Percentiles rank a stretch among this genome's conserved stretches.
Evolutionary conservation across 2,329 filamentous ascomycete genomes (phyloP).

Genomic region (Penicillium concentricum): DNA sequence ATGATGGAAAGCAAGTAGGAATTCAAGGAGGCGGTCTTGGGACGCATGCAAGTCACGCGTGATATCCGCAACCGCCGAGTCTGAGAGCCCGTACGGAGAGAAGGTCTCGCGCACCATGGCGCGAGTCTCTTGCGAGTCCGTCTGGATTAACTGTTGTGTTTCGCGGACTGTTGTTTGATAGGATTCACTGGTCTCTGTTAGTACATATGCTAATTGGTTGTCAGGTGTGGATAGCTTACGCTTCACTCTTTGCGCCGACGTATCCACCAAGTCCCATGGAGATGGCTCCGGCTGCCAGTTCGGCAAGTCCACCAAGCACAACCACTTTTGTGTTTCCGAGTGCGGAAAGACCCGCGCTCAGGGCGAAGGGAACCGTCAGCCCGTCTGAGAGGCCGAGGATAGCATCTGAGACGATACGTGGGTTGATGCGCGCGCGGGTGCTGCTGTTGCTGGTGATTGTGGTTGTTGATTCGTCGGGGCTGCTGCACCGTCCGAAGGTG

Average conservation of each 20-base stretch:
- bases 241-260: conserved; percentile 57
- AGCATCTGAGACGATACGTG: conserved; percentile 55
- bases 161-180: conserved; percentile 48
- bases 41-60: conserved; percentile 38
- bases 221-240: conserved; percentile 35
- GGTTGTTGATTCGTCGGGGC: conserved; percentile 23
- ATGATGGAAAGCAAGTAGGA: conserved; percentile 51
- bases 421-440: conserved; percentile 38
- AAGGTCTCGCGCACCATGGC: conserved; percentile 45
- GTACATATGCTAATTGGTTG: neutral
- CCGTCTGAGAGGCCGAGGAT: conserved; percentile 77
- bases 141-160: conserved; percentile 41
- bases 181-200: conserved; percentile 36
- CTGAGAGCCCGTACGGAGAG: conserved; percentile 41
- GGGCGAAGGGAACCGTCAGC: conserved; percentile 74
- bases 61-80: conserved; percentile 36
- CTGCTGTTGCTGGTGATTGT: conserved; percentile 21
- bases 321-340: conserved; percentile 65
- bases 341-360: conserved; percentile 66
- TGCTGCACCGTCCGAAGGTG: conserved; percentile 31
- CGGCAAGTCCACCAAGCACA: conserved; percentile 71
- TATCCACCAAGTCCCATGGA: conserved; percentile 79
- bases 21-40: conserved; percentile 43
- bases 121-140: conserved; percentile 37
- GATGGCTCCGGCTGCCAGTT: conserved; percentile 72